Percentiles rank a stretch among this genome's conserved stretches.
Evolutionary conservation across 208 protist genomes (phyloP).

Genomic region (Acanthamoeba royreba): DNA sequence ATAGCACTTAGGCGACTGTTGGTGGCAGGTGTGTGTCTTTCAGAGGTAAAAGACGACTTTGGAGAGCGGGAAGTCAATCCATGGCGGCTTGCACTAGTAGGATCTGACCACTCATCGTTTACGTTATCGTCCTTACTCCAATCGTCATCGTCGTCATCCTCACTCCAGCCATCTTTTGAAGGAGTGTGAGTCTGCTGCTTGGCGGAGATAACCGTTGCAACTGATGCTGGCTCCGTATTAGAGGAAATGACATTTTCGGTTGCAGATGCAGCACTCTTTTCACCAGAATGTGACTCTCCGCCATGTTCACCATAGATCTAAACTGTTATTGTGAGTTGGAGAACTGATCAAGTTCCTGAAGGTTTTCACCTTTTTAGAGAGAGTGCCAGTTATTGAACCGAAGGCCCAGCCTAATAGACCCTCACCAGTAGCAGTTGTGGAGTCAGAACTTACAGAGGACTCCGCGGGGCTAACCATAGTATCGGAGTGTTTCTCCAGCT

Average conservation of each 20-base stretch:
- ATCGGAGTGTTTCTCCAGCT: conserved; percentile 49
- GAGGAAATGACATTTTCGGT: not conserved
- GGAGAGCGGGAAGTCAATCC: too few species aligned
- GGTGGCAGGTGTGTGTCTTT: too few species aligned
- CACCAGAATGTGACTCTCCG: not conserved
- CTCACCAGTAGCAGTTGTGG: not conserved
- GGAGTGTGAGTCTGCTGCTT: not conserved
- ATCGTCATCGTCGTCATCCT: conserved; percentile 37
- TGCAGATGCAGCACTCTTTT: not conserved
- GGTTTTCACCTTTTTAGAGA: not conserved
- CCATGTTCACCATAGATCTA: not conserved
- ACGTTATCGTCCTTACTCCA: conserved; percentile 21
- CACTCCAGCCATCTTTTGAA: not conserved
- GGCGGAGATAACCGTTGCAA: not conserved
- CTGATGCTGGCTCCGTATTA: not conserved
- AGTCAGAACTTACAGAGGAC: not conserved
- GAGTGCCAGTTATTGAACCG: not conserved
- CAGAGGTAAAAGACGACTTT: too few species aligned
- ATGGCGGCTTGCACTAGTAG: not conserved
- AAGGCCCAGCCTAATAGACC: not conserved
- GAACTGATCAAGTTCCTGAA: not conserved
- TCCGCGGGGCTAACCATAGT: not conserved
- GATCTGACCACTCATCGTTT: not conserved
- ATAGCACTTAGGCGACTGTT: too few species aligned
- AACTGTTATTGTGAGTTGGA: not conserved